phyloP scores from a whole-genome alignment of 176 grass and related monocot species.

The Avena eriantha region DNA sequence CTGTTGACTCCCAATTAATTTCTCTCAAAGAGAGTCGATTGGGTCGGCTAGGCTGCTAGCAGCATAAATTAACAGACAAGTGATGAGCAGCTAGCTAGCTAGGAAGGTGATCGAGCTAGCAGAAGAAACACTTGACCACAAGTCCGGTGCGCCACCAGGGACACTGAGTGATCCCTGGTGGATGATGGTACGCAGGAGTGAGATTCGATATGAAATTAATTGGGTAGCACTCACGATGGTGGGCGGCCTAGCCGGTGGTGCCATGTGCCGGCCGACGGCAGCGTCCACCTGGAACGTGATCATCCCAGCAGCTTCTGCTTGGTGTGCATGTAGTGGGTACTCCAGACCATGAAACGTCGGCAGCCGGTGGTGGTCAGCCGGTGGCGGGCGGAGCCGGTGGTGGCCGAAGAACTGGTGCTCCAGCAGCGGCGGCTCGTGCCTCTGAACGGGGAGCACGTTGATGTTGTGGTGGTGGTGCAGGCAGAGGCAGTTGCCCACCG shows the following conservation, averaged over 20 bases:
- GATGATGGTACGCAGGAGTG: too few species aligned
- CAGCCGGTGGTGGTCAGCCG: background rate
- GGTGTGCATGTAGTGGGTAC: background rate
- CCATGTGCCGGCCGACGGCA: background rate
- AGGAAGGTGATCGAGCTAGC: too few species aligned
- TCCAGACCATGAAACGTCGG: background rate
- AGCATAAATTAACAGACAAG: too few species aligned
- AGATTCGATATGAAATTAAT: background rate
- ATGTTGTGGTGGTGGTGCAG: background rate
- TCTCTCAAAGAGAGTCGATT: too few species aligned
- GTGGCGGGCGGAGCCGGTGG: too few species aligned
- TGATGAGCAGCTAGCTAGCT: too few species aligned
- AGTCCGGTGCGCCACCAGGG: too few species aligned
- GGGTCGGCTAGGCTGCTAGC: too few species aligned
- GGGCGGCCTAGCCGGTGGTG: constrained; percentile 1
- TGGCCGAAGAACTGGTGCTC: constrained; percentile 45
- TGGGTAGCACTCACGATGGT: constrained; percentile 33
- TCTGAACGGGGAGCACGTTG: background rate
- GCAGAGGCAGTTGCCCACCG: background rate
- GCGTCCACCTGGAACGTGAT: constrained; percentile 35
- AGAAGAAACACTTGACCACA: too few species aligned
- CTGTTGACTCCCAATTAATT: too few species aligned
- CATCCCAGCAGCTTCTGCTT: background rate
- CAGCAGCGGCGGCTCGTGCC: background rate
- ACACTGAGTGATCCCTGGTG: too few species aligned